Evolutionary conservation across 257 asterid genomes (phyloP).

Genomic region (Handroanthus guayacan): DNA sequence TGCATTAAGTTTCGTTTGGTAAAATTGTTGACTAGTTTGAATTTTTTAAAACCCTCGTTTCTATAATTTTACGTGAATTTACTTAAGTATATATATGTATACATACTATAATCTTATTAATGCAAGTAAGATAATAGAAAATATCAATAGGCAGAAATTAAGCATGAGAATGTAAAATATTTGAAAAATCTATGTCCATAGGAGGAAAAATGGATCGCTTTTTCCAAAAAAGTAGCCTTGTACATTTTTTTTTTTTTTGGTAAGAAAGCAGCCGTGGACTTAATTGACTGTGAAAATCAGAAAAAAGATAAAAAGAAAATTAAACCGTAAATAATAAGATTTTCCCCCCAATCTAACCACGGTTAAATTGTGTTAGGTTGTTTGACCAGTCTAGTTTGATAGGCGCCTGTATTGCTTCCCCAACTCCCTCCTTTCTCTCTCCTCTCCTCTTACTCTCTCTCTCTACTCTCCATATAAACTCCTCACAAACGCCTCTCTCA

Average conservation of each 20-base stretch:
- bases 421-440: constrained; percentile 8
- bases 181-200: not conserved
- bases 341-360: constrained; percentile 41
- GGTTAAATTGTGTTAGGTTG: constrained; percentile 63
- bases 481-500: constrained; percentile 34
- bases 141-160: not conserved
- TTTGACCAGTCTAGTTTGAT: constrained; percentile 81
- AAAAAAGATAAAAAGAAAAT: not conserved
- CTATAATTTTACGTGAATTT: no score
- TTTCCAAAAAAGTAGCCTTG: not conserved
- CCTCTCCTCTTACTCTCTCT: constrained; percentile 12
- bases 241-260: not conserved
- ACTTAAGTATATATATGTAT: no score
- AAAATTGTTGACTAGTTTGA: no score
- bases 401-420: constrained; percentile 44
- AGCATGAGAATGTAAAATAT: not conserved
- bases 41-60: no score
- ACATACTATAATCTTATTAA: no score
- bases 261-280: not conserved
- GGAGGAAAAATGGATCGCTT: not conserved
- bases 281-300: not conserved
- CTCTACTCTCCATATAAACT: constrained; percentile 32
- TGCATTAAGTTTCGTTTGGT: no score
- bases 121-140: no score
- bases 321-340: no score